Base-by-base conservation (phyloP, 2,329 filamentous ascomycete genomes). In the Dichotomopilus funicola region DNA sequence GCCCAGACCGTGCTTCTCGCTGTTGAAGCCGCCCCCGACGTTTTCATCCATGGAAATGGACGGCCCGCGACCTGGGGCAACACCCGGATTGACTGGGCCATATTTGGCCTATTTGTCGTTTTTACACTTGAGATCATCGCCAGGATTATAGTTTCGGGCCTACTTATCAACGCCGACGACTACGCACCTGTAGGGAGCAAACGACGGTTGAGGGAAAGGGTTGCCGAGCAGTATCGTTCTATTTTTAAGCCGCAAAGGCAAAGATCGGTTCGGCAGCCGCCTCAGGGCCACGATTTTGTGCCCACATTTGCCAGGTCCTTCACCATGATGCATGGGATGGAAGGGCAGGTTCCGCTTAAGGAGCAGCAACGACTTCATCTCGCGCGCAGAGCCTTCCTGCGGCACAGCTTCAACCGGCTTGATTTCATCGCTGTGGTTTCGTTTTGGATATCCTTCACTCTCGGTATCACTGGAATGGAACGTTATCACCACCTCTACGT, bases 351-450 rank as follows among this genome's bases (percentile, higher is more conserved):
- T 71, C 94, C 78, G 66, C 78, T 78, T 61, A 88, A 79, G 75
- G 83, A 95, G 60, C 88, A 91, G 63, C 89, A 94, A 68, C 85
- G 92, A 58, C 80, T 87, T 62, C 87, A 95, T 61, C 79, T 99
- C 53, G 92, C 95, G 12, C 86, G 94, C 52, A 83, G 94, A 59
- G 95, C 94, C 1, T 97, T 96, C 70, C 74, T 99, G 54, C 85
- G 94, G 12, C 94, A 99, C 70, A 91, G 90, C 0, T 99, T 99
- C 74, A 97, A 97, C 68, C 83, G 94, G 51, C 79, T 97, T 9
- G 94, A 99, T 69, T 96, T 97, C 70, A 77, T 99, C 52, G 95
- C 94, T 1, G 88, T 99, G 6, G 78, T 94, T n/a, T 87, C 92
- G 0, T 99, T 91, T 71, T 99, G 94, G 94, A 86, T 96, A 55